These are phyloP conservation scores for Aotearoamyces nothofagi DNA, from an alignment of 2,329 filamentous ascomycete genomes.

Conservation along the genomic window DNA sequence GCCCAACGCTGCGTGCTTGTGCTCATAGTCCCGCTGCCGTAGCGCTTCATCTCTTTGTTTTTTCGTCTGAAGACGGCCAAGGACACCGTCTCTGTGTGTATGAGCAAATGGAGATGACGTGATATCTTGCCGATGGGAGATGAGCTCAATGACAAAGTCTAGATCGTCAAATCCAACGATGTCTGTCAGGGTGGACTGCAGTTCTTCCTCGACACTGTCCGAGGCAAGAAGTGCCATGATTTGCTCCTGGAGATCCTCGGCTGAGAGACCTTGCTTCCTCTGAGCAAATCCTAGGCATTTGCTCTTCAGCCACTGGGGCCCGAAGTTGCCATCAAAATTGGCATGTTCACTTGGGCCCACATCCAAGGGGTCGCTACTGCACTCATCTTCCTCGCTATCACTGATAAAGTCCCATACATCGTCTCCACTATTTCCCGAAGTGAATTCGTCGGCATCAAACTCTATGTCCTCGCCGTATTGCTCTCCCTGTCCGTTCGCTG, in stretches of 20 bases:
- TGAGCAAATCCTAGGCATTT: conserved; percentile 54
- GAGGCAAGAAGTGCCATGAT: conserved; percentile 61
- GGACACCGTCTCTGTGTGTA: conserved; percentile 22
- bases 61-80: conserved; percentile 51
- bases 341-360: conserved; percentile 18
- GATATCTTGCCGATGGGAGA: conserved; percentile 60
- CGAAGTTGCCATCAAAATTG: conserved; percentile 25
- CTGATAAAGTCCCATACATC: conserved; percentile 92
- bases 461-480: conserved; percentile 42
- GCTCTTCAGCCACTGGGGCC: conserved; percentile 52
- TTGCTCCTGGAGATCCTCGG: conserved; percentile 61
- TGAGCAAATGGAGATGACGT: conserved; percentile 26
- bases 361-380: conserved; percentile 49
- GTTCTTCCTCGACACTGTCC: conserved; percentile 56
- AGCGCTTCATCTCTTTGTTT: conserved; percentile 68
- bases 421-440: conserved; percentile 46
- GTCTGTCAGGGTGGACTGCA: conserved; percentile 84
- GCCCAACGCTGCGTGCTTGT: conserved; percentile 63
- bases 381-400: conserved; percentile 50
- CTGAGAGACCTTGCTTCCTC: conserved; percentile 49
- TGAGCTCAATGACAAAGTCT: conserved; percentile 84
- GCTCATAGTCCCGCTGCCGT: conserved; percentile 59
- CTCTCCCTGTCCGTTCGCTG: conserved; percentile 26
- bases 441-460: conserved; percentile 44
- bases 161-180: conserved; percentile 87